These are phyloP conservation scores for Emmonsiellopsis sp. DNA, from an alignment of 2,329 filamentous ascomycete genomes.

Conservation along the genomic window DNA sequence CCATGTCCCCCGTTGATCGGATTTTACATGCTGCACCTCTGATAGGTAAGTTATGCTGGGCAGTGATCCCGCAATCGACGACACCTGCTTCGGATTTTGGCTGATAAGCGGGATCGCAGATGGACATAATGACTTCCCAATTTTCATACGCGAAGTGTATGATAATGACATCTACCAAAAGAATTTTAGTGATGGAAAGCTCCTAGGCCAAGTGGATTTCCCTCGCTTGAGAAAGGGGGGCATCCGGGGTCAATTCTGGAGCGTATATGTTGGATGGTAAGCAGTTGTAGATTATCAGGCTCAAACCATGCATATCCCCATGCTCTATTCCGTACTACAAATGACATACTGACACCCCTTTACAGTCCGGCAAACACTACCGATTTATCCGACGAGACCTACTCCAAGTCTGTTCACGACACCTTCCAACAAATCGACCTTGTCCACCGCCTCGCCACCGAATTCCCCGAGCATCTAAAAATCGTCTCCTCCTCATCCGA, in stretches of 20 bases:
- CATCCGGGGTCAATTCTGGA: slow-evolving; percentile 78
- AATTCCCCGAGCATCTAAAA: slow-evolving; percentile 57
- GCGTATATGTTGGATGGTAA: slow-evolving; percentile 64
- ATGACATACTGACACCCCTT: not conserved
- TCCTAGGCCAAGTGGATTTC: slow-evolving; percentile 67
- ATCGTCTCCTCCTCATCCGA: slow-evolving; percentile 44
- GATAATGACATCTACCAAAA: slow-evolving; percentile 68
- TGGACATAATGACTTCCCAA: slow-evolving; percentile 81
- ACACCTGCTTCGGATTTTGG: not conserved
- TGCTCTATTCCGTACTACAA: not conserved
- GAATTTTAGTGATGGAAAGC: slow-evolving; percentile 61
- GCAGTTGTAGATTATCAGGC: not conserved
- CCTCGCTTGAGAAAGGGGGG: slow-evolving; percentile 61
- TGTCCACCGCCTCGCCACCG: slow-evolving; percentile 51
- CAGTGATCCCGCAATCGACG: too few species aligned
- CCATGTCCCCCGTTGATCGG: not conserved
- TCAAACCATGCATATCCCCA: not conserved
- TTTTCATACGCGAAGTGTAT: slow-evolving; percentile 56
- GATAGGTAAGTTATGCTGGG: slow-evolving; percentile 29
- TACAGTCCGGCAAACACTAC: not conserved
- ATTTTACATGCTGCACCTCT: slow-evolving; percentile 27
- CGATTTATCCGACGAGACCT: slow-evolving; percentile 19
- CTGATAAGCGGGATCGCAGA: slow-evolving; percentile 41
- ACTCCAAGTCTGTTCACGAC: slow-evolving; percentile 46
- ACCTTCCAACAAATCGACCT: slow-evolving; percentile 71